These are phyloP conservation scores for Clonostachys solani DNA, from an alignment of 2,329 filamentous ascomycete species.

Conservation along the genomic window DNA sequence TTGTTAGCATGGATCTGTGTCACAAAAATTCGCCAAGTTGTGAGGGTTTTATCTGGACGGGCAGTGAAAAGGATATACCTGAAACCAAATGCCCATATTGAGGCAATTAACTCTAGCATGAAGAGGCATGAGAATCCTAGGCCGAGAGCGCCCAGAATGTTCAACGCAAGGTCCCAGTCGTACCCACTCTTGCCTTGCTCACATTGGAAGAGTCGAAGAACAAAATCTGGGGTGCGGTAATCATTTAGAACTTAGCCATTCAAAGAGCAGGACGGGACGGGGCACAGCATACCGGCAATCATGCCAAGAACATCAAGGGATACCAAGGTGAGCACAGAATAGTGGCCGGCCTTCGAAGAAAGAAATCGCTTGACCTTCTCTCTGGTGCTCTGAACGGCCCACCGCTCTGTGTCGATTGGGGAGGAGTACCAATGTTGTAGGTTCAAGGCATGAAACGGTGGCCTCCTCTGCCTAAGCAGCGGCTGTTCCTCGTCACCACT, in stretches of 20 bases:
- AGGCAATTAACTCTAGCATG: not conserved
- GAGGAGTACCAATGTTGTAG: not conserved
- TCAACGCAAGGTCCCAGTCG: not conserved
- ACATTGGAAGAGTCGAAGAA: not conserved
- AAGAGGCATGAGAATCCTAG: not conserved
- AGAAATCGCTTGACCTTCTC: not conserved
- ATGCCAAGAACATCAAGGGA: not conserved
- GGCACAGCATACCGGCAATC: not conserved
- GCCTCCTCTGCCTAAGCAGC: not conserved
- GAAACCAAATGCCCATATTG: not conserved
- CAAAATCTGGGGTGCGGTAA: not conserved
- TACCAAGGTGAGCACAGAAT: not conserved
- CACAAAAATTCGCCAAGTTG: not conserved
- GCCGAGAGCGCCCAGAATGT: not conserved
- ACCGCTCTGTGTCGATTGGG: not conserved
- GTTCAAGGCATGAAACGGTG: not conserved
- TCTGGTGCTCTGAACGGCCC: not conserved
- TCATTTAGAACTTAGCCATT: not conserved
- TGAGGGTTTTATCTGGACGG: not conserved
- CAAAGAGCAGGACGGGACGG: not conserved
- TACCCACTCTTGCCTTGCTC: not conserved
- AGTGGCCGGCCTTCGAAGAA: not conserved
- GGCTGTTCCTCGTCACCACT: not conserved
- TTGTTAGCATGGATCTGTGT: not conserved
- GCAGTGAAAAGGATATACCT: not conserved